phyloP scores from a whole-genome alignment of 306 rosid species.

The Dalbergia cochinchinensis region DNA sequence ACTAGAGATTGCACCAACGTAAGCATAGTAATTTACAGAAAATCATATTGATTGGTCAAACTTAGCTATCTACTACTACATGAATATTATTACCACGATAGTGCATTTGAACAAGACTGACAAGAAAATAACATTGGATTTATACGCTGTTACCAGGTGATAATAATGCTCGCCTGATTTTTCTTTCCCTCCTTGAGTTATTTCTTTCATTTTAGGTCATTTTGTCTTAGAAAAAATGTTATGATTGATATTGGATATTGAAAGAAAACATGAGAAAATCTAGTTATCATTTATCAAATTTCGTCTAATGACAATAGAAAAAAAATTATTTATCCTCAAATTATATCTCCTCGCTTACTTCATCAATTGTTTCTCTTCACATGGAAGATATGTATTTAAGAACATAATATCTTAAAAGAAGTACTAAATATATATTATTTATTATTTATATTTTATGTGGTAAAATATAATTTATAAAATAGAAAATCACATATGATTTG shows the following conservation, averaged over 20 bases:
- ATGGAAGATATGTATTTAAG: too few relatives aligned
- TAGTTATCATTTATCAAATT: not conserved
- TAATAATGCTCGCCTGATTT: not conserved
- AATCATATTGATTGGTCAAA: conserved; percentile 27
- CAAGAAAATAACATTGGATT: conserved; percentile 11
- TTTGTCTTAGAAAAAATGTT: not conserved
- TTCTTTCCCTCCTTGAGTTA: not conserved
- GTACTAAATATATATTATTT: too few relatives aligned
- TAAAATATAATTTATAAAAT: too few relatives aligned
- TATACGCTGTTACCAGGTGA: conserved; percentile 18
- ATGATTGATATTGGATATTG: conserved; percentile 13
- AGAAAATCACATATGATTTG: too few relatives aligned
- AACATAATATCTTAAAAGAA: too few relatives aligned
- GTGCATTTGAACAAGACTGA: conserved; percentile 19
- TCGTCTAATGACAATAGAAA: not conserved
- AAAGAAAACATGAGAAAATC: not conserved
- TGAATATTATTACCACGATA: not conserved
- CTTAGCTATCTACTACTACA: not conserved
- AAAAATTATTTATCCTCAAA: too few relatives aligned
- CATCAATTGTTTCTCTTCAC: too few relatives aligned
- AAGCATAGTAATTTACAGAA: conserved; percentile 17
- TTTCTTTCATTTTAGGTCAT: not conserved
- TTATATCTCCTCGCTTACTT: too few relatives aligned
- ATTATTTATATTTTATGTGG: too few relatives aligned
- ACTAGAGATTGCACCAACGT: not conserved